phyloP scores from a whole-genome alignment of 2,329 filamentous ascomycete genomes.

The Ophiostoma perfectum region DNA sequence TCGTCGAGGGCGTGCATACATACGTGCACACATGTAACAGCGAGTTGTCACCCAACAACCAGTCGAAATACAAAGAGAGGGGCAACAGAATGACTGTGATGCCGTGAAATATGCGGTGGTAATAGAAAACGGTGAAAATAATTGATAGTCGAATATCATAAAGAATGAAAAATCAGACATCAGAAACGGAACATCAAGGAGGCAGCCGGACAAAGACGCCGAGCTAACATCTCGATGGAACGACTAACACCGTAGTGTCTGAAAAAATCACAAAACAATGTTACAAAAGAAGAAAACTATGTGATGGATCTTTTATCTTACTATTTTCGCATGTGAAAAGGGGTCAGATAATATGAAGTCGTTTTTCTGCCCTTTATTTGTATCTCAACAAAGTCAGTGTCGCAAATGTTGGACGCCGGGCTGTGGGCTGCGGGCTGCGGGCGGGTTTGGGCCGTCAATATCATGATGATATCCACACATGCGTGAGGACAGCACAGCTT shows the following conservation, averaged over 20 bases:
- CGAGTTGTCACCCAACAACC: neutral
- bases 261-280: neutral
- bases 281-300: neutral
- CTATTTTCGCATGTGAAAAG: neutral
- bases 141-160: neutral
- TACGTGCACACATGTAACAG: too few relatives aligned
- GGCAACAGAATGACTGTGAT: neutral
- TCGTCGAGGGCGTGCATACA: neutral
- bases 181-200: slow-evolving; percentile 9
- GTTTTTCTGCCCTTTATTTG: neutral
- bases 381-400: too few relatives aligned
- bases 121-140: neutral
- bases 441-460: neutral
- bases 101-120: neutral
- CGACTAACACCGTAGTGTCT: slow-evolving; percentile 7
- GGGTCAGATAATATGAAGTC: neutral
- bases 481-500: neutral
- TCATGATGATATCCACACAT: neutral
- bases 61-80: neutral
- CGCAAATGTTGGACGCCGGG: too few relatives aligned
- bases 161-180: neutral
- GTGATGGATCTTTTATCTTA: neutral
- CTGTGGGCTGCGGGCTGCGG: too few relatives aligned
- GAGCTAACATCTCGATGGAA: slow-evolving; percentile 6
- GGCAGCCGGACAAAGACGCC: slow-evolving; percentile 10